Percentiles rank a stretch among this genome's conserved stretches.
These are phyloP conservation scores for Pseudogymnoascus sp. DNA, from an alignment of 2,329 filamentous ascomycete species.

Conservation along the genomic window DNA sequence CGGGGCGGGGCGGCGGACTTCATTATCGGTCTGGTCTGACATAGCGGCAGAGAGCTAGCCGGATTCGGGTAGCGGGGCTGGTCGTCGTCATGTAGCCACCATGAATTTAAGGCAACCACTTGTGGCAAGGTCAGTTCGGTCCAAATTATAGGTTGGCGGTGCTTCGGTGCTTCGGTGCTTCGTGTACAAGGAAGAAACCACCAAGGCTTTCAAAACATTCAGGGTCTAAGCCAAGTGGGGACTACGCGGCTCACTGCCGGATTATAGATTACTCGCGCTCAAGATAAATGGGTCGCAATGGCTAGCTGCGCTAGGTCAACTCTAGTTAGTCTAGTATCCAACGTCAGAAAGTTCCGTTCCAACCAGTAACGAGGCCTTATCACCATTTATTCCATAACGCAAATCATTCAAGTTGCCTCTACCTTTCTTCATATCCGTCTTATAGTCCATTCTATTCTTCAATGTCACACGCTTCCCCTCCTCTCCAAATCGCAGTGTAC, in stretches of 20 bases:
- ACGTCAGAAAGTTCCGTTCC: neutral
- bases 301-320: neutral
- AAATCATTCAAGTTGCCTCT: neutral
- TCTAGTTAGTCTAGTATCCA: neutral
- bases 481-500: conserved; percentile 15
- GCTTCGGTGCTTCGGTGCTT: no score
- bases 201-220: neutral
- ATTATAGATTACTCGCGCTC: neutral
- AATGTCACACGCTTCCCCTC: conserved; percentile 6
- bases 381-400: neutral
- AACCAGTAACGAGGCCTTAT: neutral
- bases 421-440: neutral
- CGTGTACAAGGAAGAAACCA: neutral
- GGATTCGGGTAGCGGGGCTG: no score
- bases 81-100: no score
- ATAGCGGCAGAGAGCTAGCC: no score
- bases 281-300: neutral
- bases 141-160: neutral
- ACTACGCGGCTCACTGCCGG: neutral
- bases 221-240: neutral
- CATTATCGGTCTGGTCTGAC: no score
- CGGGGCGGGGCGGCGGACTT: no score
- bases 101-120: neutral
- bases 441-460: conserved; percentile 7
- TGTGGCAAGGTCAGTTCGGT: neutral